These are phyloP conservation scores for Megacollybia marginata DNA, from an alignment of 768 basidiomycete species.

Conservation along the genomic window DNA sequence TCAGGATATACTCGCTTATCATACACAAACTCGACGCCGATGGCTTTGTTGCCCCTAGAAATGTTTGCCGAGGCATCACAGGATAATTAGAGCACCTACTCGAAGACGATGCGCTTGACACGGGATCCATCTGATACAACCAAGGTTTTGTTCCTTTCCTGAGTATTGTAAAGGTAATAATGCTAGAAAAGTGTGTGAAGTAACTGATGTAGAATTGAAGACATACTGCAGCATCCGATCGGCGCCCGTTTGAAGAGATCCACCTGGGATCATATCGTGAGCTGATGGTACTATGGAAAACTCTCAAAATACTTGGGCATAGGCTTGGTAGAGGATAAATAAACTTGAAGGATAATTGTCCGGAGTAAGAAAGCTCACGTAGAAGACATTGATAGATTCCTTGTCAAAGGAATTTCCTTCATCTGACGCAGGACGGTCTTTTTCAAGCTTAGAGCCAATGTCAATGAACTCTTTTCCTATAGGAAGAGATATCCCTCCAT, in stretches of 20 bases:
- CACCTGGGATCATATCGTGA: no score
- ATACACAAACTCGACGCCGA: conserved; percentile 28
- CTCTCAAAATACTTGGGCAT: conserved; percentile 7
- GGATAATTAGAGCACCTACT: conserved; percentile 17
- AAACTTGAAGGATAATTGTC: no score
- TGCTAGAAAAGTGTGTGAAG: conserved; percentile 11
- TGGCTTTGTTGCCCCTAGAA: conserved; percentile 21
- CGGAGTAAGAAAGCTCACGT: no score
- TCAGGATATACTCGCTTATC: conserved; percentile 16
- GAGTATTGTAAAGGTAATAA: conserved; percentile 23
- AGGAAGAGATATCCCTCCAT: conserved; percentile 2
- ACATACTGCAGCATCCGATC: conserved; percentile 17
- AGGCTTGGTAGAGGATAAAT: no score
- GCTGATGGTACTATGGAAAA: no score
- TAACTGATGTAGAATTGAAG: no score
- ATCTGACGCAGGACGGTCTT: conserved; percentile 1
- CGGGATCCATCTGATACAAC: conserved; percentile 20
- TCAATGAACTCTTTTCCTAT: conserved; percentile 2
- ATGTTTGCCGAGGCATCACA: conserved; percentile 3
- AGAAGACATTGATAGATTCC: conserved; percentile 6
- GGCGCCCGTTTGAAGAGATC: conserved; percentile 11
- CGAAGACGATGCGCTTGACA: conserved; percentile 26
- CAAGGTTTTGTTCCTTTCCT: conserved; percentile 19
- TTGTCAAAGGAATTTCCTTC: conserved; percentile 5
- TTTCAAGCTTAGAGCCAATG: conserved; percentile 7